Evolutionary conservation across 768 basidiomycete species (phyloP), one percentile per base, ranked within the genome.

Genomic region (Rhizopogon vinicolor): DNA sequence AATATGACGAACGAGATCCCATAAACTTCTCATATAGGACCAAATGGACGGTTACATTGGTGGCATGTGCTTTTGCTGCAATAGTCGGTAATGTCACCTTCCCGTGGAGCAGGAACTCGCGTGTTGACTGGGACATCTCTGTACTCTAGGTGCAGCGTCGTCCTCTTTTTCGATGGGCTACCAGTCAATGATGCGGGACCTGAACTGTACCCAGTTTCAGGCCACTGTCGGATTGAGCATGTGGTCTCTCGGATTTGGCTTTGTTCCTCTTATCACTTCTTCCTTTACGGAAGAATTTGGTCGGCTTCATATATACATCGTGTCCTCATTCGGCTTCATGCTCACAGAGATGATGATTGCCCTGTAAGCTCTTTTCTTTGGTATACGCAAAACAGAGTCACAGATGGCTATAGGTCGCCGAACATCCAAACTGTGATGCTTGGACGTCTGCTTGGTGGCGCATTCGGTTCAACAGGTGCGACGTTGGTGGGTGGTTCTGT

Each of bases 241-340:
- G 25, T 87, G 75, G 63, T 69, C 78, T 0, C 63, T 86, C 5
- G 83, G 83, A 2, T 87, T 85, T 58, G 84, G 75, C 5, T 31
- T 83, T 9, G 69, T 82, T 10, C 84, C 85, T 3, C 78, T 86
- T 1, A 70, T 86, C 19, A 78, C 84, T 0, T 80, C 84, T 3
- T 78, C 84, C 0, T 79, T 86, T 65, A 85, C 83, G 64, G 85
- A 87, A 62, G 85, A 87, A 60, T 80, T 85, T 60, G 84, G 85
- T 19, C 66, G 85, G 50, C 77, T 76, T 41, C 82, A 83, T 4
- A 60, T 86, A 2, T 85, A 84, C 60, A 60, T 82, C 18, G 72
- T 68, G 43, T 82, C 80, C 2, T 70, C 68, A 13, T 54, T 78
- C 37, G 75, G 77, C 6, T 82, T 83, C 59, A 60, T 78, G 9